Evolutionary conservation across 208 protist species (phyloP).

Genomic region (Leishmania major): DNA sequence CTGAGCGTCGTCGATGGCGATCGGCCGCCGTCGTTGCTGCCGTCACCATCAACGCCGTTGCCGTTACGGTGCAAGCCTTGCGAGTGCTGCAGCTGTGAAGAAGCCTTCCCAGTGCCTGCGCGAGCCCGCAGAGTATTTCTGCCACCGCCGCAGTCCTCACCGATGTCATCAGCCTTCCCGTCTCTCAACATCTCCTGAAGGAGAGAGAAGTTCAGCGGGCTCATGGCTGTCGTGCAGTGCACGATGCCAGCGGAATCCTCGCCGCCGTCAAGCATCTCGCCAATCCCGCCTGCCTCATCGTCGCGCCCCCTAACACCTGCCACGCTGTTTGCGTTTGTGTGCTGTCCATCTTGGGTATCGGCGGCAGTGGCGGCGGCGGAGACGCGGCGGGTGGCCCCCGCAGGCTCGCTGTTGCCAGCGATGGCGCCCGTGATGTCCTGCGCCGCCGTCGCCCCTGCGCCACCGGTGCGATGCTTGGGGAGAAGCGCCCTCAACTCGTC

Average conservation of each 20-base stretch:
- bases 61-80: not conserved
- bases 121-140: not conserved
- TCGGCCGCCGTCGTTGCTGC: not conserved
- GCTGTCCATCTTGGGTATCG: not conserved
- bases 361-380: not conserved
- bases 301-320: not conserved
- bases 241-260: not conserved
- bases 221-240: not conserved
- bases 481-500: constrained; percentile 16
- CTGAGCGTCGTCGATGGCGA: constrained; percentile 7
- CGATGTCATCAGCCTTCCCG: not conserved
- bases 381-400: not conserved
- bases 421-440: not conserved
- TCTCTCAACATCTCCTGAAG: not conserved
- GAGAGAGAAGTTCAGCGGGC: not conserved
- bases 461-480: not conserved
- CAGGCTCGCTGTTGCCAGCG: not conserved
- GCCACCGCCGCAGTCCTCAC: not conserved
- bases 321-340: not conserved
- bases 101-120: not conserved
- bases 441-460: not conserved
- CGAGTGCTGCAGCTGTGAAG: not conserved
- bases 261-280: not conserved
- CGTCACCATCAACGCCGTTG: not conserved
- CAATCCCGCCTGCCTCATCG: not conserved